A percentile compares a stretch with the other conserved stretches of the same genome.
phyloP scores from a whole-genome alignment of 208 protist genomes.

The Trypanosoma conorhini region DNA sequence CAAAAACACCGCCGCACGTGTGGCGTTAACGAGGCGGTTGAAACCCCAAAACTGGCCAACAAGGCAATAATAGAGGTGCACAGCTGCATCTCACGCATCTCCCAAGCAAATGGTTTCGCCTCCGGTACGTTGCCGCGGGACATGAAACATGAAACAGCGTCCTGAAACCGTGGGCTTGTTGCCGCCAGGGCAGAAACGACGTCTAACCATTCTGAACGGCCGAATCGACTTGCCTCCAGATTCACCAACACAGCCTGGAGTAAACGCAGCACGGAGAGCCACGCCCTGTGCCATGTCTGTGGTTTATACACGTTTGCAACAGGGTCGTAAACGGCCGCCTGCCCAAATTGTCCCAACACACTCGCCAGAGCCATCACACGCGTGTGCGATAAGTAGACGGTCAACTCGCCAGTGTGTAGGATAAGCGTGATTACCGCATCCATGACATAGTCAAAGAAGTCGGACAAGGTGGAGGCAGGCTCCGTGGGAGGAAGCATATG shows the following conservation, averaged over 20 bases:
- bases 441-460: conserved; percentile 39
- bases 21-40: conserved; percentile 34
- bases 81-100: conserved; percentile 55
- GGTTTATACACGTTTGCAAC: conserved; percentile 30
- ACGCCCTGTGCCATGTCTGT: conserved; percentile 58
- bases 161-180: conserved; percentile 46
- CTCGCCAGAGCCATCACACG: conserved; percentile 37
- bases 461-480: conserved; percentile 20
- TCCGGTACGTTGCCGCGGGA: conserved; percentile 10
- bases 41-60: conserved; percentile 38
- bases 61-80: conserved; percentile 43
- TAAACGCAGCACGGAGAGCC: conserved; percentile 51
- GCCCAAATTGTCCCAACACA: conserved; percentile 53
- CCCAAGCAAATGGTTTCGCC: conserved; percentile 47
- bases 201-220: conserved; percentile 32
- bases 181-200: conserved; percentile 31
- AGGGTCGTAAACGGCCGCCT: conserved; percentile 38
- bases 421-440: conserved; percentile 36
- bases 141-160: conserved; percentile 53
- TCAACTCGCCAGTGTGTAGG: conserved; percentile 19
- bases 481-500: conserved; percentile 37
- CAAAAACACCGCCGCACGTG: conserved; percentile 55
- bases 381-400: conserved; percentile 32
- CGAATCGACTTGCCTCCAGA: conserved; percentile 10
- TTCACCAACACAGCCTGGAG: conserved; percentile 30